Evolutionary conservation across 441 rosid species (phyloP).

Genomic region (Dalechampia spathulata): DNA sequence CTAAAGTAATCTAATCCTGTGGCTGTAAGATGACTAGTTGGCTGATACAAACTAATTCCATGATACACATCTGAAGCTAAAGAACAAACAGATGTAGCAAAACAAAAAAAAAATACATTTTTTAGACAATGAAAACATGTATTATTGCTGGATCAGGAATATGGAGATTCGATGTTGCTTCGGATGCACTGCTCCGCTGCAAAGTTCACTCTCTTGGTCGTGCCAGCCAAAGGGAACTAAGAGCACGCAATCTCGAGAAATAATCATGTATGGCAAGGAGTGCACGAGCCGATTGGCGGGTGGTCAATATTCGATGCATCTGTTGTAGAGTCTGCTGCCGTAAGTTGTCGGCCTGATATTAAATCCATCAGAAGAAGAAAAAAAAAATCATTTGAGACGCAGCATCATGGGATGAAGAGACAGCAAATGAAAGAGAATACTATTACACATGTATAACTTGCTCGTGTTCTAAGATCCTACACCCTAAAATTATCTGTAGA

Average conservation of each 20-base stretch:
- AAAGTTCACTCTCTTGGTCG: constrained; percentile 70
- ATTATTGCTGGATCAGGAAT: not conserved
- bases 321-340: constrained; percentile 88
- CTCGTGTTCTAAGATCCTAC: no score
- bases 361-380: no score
- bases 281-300: constrained; percentile 93
- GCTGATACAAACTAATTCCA: constrained; percentile 1
- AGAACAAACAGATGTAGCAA: not conserved
- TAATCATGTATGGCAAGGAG: constrained; percentile 85
- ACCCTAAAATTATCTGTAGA: no score
- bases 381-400: no score
- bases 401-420: no score
- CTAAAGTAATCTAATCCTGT: not conserved
- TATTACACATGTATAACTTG: no score
- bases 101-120: not conserved
- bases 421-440: no score
- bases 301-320: constrained; percentile 74
- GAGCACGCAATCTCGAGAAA: constrained; percentile 83
- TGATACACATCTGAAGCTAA: constrained; percentile 10
- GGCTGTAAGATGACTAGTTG: constrained; percentile 3
- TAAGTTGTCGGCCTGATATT: no score
- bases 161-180: no score
- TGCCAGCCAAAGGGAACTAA: constrained; percentile 96
- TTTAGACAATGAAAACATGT: constrained; percentile 5
- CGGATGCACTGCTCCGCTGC: not conserved